Evolutionary conservation across 2,329 filamentous ascomycete species (phyloP).

Genomic region (Microsporum ferrugineum): DNA sequence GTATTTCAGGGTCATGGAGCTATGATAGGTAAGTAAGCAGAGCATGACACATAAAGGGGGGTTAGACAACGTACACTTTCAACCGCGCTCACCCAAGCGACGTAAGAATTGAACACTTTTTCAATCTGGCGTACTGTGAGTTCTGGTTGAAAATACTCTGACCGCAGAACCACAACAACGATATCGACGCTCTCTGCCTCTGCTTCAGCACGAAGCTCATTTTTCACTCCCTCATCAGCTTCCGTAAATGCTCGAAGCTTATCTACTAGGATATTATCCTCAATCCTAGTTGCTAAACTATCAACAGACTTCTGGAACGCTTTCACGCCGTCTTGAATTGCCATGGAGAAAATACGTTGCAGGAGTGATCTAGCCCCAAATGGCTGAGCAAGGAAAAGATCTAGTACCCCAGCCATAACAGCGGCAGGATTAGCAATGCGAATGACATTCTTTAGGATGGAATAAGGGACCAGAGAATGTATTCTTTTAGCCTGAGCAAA

Average conservation of each 20-base stretch:
- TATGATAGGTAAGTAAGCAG: constrained; percentile 14
- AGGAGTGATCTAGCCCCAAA: constrained; percentile 82
- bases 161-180: constrained; percentile 71
- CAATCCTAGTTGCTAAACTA: constrained; percentile 61
- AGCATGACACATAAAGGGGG: constrained; percentile 5
- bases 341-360: constrained; percentile 88
- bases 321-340: constrained; percentile 79
- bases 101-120: constrained; percentile 83
- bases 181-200: constrained; percentile 65
- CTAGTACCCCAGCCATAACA: constrained; percentile 90
- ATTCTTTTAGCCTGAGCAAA: constrained; percentile 91
- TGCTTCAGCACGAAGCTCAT: constrained; percentile 62
- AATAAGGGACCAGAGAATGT: constrained; percentile 88
- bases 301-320: constrained; percentile 82
- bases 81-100: constrained; percentile 89
- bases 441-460: constrained; percentile 90
- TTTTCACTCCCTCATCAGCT: constrained; percentile 62
- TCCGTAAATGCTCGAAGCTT: constrained; percentile 75
- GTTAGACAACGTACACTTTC: constrained; percentile 51
- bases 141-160: constrained; percentile 61
- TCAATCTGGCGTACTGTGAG: constrained; percentile 66
- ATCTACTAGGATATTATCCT: constrained; percentile 63
- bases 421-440: constrained; percentile 90
- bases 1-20: constrained; percentile 66
- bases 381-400: constrained; percentile 90